These are phyloP conservation scores for Clonostachys byssicola DNA, from an alignment of 2,329 filamentous ascomycete genomes.

Conservation along the genomic window DNA sequence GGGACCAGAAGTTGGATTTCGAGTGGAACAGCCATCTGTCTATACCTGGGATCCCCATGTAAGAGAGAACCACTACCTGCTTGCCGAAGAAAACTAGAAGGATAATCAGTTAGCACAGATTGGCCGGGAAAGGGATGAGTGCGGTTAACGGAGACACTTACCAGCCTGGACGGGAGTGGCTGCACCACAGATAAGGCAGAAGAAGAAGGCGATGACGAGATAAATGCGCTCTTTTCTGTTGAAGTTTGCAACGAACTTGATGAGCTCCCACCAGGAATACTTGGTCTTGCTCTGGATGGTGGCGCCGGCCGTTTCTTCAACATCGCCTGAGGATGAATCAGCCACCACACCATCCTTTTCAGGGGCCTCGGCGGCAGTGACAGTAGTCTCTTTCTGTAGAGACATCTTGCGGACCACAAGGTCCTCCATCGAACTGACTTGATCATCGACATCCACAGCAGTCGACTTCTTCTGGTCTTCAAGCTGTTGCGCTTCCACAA, in stretches of 20 bases:
- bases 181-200: conserved; percentile 72
- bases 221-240: conserved; percentile 67
- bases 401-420: conserved; percentile 1
- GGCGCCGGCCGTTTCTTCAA: too few species aligned
- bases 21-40: conserved; percentile 14
- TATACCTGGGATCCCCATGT: neutral
- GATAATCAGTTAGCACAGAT: too few species aligned
- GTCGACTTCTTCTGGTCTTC: neutral
- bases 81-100: conserved; percentile 3
- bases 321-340: conserved; percentile 5
- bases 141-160: neutral
- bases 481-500: conserved; percentile 76
- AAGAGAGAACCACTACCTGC: neutral
- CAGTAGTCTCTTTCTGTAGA: neutral
- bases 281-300: conserved; percentile 19
- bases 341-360: too few species aligned
- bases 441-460: neutral
- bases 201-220: conserved; percentile 71
- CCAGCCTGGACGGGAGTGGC: conserved; percentile 67
- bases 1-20: conserved; percentile 45
- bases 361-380: too few species aligned
- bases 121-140: too few species aligned
- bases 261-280: conserved; percentile 70
- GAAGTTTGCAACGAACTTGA: conserved; percentile 77
- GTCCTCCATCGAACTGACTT: conserved; percentile 1